Evolutionary conservation across 768 basidiomycete genomes (phyloP), one percentile per base, ranked within the genome.

Genomic region (Russula ochroleuca): DNA sequence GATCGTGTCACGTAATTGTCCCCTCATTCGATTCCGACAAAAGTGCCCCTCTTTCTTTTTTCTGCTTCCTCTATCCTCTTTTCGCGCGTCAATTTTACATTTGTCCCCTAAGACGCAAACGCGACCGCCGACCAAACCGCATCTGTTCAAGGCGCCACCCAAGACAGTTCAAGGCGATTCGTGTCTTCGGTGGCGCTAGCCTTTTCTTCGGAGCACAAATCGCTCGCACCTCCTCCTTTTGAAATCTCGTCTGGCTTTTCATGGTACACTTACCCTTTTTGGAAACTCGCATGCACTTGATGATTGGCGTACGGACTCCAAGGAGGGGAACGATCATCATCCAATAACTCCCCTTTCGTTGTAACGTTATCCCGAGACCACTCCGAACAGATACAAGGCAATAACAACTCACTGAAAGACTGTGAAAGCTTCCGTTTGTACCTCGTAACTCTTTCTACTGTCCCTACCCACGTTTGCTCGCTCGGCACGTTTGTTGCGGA

Each of bases 1-100:
- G 64, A 65, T 65, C 5, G 49, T 17, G 33, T 65, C 53, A 65
- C 64, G 64, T 65, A 64, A 64, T 55, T 6, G 25, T 56, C 28
- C 43, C 45, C n/a, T 63, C 55, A 19, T 64, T 48, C 45, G 57
- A 59, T 48, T 11, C 55, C 55, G 54, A 62, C 48, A 62, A 57
- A 48, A 50, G 15, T 28, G 37, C 38, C 33, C 54, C 40, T 35
- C 31, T 56, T 61, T 53, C 53, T 28, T 49, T 54, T 38, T 64
- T 35, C 38, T 31, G 17, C 11, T 53, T 54, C 45, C 17, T 43
- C 37, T 50, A 53, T 59, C 63, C 58, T 40, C 56, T 48, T 51
- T 57, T 58, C 43, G 28, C 37, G 19, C 57, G 49, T 50, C 50
- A 59, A 59, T 38, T 40, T 25, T 19, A n/a, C 51, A 59, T 59